These are phyloP conservation scores for Fusarium paranaense DNA, from an alignment of 2,329 filamentous ascomycete genomes.

Conservation along the genomic window DNA sequence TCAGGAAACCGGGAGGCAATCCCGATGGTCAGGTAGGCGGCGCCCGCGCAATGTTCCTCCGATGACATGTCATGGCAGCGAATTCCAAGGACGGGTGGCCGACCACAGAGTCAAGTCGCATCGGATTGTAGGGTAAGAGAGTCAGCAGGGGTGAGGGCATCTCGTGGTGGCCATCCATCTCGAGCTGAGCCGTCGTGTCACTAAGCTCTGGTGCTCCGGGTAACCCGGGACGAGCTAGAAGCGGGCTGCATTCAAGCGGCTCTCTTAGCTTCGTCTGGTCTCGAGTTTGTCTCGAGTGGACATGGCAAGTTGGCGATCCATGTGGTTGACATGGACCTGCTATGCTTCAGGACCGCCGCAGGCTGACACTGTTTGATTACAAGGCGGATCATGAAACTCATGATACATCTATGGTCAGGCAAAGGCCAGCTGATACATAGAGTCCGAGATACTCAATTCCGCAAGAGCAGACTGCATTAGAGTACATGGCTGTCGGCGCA, in stretches of 20 bases:
- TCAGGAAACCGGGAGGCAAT: slow-evolving; percentile 15
- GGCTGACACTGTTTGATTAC: not conserved
- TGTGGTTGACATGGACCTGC: not conserved
- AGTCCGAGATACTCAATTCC: not conserved
- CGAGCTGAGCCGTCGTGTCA: not conserved
- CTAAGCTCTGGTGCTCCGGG: not conserved
- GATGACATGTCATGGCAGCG: slow-evolving; percentile 20
- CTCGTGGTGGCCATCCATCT: not conserved
- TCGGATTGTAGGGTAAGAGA: slow-evolving; percentile 18
- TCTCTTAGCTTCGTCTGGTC: not conserved
- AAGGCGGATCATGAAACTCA: not conserved
- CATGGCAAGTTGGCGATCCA: not conserved
- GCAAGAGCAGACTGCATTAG: not conserved
- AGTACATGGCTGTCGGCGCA: not conserved
- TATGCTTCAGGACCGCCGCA: not conserved
- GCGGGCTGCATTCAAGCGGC: not conserved
- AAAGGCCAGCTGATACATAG: not conserved
- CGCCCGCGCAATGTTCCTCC: slow-evolving; percentile 14
- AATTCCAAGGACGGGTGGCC: not conserved
- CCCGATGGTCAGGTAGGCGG: slow-evolving; percentile 11
- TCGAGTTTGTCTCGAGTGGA: not conserved
- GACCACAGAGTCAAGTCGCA: not conserved
- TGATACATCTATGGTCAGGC: not conserved
- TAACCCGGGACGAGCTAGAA: not conserved
- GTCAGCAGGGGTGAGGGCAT: not conserved